Evolutionary conservation across 805 yeast species (phyloP).

Genomic region (Candida broadrunensis): DNA sequence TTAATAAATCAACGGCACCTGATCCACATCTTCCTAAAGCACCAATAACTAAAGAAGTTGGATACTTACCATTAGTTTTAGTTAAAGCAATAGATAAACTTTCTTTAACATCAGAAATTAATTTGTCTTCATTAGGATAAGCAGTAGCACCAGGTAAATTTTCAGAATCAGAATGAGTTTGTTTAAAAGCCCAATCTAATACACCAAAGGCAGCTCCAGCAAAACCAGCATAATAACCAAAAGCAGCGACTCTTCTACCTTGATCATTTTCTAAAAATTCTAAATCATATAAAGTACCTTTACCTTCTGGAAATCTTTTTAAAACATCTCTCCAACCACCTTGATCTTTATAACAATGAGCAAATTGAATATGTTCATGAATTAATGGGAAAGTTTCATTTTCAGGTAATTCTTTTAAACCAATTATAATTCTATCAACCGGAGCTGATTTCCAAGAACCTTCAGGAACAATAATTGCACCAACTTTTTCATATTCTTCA

Average conservation of each 20-base stretch:
- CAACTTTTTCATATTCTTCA: constrained; percentile 74
- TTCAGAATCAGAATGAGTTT: constrained; percentile 60
- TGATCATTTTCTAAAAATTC: constrained; percentile 92
- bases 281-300: constrained; percentile 86
- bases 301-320: constrained; percentile 84
- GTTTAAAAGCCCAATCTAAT: constrained; percentile 92
- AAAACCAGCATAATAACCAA: constrained; percentile 99
- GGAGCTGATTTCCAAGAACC: constrained; percentile 96
- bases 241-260: constrained; percentile 99
- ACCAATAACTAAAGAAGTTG: constrained; percentile 87
- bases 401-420: constrained; percentile 94
- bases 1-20: constrained; percentile 86
- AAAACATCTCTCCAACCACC: constrained; percentile 95
- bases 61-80: constrained; percentile 61
- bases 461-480: constrained; percentile 85
- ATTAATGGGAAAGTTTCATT: constrained; percentile 83
- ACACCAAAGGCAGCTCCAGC: constrained; percentile 99
- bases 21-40: constrained; percentile 99
- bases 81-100: constrained; percentile 55
- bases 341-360: constrained; percentile 97
- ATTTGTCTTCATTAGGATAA: constrained; percentile 72
- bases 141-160: constrained; percentile 80
- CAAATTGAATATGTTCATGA: constrained; percentile 97
- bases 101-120: constrained; percentile 68
- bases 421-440: constrained; percentile 81